Conservation (phyloP, 2,329 filamentous ascomycete genomes). For the Elsinoe fawcettii region DNA sequence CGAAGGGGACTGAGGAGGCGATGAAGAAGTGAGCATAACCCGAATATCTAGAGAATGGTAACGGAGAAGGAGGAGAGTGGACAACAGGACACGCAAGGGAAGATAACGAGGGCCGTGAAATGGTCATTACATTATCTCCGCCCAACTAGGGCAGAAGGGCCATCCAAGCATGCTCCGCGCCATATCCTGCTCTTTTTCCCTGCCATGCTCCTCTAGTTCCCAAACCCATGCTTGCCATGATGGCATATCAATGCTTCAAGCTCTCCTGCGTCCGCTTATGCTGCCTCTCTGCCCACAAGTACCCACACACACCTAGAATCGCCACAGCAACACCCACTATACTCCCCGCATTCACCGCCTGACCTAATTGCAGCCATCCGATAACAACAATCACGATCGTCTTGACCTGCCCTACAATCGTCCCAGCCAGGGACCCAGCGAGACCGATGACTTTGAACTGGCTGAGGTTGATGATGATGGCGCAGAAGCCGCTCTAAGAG, state of each 20-base stretch:
- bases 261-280: not conserved
- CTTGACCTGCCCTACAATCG: slow-evolving; percentile 31
- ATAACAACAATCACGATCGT: slow-evolving; percentile 28
- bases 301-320: slow-evolving; percentile 28
- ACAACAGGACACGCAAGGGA: not conserved
- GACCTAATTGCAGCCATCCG: slow-evolving; percentile 26
- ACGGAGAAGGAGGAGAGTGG: not conserved
- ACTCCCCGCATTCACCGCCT: slow-evolving; percentile 24
- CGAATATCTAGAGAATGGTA: too few relatives aligned
- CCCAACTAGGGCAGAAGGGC: not conserved
- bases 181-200: not conserved
- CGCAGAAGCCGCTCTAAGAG: slow-evolving; percentile 55
- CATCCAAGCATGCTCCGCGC: not conserved
- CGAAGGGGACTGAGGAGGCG: not conserved
- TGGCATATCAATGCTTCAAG: not conserved
- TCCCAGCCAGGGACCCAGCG: slow-evolving; percentile 29
- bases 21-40: not conserved
- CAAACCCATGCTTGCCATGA: not conserved
- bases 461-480: slow-evolving; percentile 53
- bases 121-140: slow-evolving; percentile 5
- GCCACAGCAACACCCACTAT: slow-evolving; percentile 28
- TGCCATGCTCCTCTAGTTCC: not conserved
- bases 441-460: slow-evolving; percentile 31
- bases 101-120: not conserved
- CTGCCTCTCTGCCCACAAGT: slow-evolving; percentile 1